These are phyloP conservation scores for Monilinia fructicola DNA, from an alignment of 2,329 filamentous ascomycete species.

Conservation along the genomic window DNA sequence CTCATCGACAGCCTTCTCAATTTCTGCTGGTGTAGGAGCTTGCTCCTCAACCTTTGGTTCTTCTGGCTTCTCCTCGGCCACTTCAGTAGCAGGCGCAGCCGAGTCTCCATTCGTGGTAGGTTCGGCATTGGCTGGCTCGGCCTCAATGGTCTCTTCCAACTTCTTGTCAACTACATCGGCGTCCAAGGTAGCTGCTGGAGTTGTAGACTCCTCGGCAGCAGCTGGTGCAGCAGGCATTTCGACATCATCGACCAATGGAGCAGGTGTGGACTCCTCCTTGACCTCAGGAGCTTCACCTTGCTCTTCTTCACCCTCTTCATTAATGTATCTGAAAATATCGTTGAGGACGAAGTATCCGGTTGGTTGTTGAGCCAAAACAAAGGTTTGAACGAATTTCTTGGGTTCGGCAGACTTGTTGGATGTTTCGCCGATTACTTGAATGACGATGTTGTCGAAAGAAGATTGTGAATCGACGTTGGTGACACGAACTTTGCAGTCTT, in stretches of 20 bases:
- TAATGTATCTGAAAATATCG: conserved; percentile 93
- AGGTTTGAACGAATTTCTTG: conserved; percentile 97
- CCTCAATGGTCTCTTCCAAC: conserved; percentile 62
- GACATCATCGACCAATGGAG: conserved; percentile 38
- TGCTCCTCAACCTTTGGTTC: conserved; percentile 39
- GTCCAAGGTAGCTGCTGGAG: conserved; percentile 42
- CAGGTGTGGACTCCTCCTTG: conserved; percentile 34
- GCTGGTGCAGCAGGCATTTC: conserved; percentile 40
- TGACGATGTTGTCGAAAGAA: conserved; percentile 89
- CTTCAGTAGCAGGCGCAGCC: conserved; percentile 39
- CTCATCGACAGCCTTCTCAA: conserved; percentile 55
- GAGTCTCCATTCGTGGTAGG: conserved; percentile 48
- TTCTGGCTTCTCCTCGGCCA: conserved; percentile 40
- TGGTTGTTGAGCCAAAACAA: conserved; percentile 92
- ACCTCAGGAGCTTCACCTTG: conserved; percentile 48
- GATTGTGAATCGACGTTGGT: conserved; percentile 97
- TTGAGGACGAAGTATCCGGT: conserved; percentile 98
- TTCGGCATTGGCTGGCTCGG: conserved; percentile 39
- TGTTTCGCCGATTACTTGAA: conserved; percentile 97
- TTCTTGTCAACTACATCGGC: conserved; percentile 67
- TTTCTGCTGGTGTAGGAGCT: conserved; percentile 48
- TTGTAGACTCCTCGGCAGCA: conserved; percentile 40
- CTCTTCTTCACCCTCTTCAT: conserved; percentile 77
- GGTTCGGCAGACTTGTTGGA: conserved; percentile 90
- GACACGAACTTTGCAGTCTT: conserved; percentile 97